A percentile compares a stretch with the other conserved stretches of the same genome.
These are phyloP conservation scores for Phytophthora fragariaefolia DNA, from an alignment of 352 stramenopile species.

Conservation along the genomic window DNA sequence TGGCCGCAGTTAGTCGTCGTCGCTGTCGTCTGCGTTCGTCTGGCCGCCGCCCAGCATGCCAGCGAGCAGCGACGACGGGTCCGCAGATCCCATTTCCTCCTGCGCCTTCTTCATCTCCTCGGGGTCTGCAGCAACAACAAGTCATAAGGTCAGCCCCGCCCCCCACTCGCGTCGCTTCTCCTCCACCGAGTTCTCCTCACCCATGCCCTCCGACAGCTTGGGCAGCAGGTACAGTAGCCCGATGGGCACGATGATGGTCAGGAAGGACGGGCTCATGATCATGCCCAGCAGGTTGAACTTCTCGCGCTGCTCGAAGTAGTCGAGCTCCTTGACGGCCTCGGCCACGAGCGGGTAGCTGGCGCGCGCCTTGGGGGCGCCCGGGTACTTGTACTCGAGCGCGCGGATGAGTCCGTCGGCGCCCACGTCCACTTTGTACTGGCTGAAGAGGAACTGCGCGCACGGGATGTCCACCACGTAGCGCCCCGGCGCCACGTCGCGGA, in stretches of 20 bases:
- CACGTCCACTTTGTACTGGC: slow-evolving; percentile 73
- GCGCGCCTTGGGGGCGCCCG: slow-evolving; percentile 65
- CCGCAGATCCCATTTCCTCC: slow-evolving; percentile 78
- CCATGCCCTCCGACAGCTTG: slow-evolving; percentile 82
- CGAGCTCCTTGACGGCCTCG: slow-evolving; percentile 71
- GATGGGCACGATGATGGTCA: slow-evolving; percentile 81
- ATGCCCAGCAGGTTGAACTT: slow-evolving; percentile 81
- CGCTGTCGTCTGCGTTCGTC: slow-evolving; percentile 67
- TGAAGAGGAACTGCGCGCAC: slow-evolving; percentile 74
- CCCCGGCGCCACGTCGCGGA: slow-evolving; percentile 72
- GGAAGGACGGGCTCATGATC: slow-evolving; percentile 85
- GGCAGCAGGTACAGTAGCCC: slow-evolving; percentile 80
- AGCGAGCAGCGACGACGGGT: slow-evolving; percentile 71
- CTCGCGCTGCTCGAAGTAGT: slow-evolving; percentile 87
- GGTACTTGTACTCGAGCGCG: slow-evolving; percentile 84
- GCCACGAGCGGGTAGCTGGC: slow-evolving; percentile 67
- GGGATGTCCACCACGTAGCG: slow-evolving; percentile 83
- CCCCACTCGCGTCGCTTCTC: not conserved
- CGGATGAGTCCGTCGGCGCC: slow-evolving; percentile 58
- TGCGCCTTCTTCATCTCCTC: slow-evolving; percentile 90
- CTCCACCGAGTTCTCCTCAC: slow-evolving; percentile 36
- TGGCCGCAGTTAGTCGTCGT: slow-evolving; percentile 64
- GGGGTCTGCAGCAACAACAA: slow-evolving; percentile 51
- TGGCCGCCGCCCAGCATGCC: slow-evolving; percentile 77
- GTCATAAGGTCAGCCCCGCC: not conserved